phyloP scores from a whole-genome alignment of 75 land plant species.

The Pseudotsuga menziesii region DNA sequence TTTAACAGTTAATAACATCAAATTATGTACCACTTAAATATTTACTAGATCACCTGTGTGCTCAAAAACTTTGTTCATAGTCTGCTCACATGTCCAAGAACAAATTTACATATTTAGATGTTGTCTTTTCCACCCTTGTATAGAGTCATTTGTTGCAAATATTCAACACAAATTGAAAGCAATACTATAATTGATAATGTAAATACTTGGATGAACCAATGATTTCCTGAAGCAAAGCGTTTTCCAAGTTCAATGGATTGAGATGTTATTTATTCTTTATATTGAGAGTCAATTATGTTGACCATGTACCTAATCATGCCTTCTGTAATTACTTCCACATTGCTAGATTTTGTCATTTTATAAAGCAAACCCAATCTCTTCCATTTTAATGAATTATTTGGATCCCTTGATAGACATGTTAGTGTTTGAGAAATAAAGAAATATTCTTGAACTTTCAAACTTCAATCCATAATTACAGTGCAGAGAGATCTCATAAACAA shows the following conservation, averaged over 20 bases:
- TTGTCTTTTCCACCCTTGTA: constrained; percentile 2
- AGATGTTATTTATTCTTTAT: constrained; percentile 89
- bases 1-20: constrained; percentile 92
- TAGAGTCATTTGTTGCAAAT: not conserved
- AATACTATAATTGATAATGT: constrained; percentile 8
- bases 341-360: constrained; percentile 94
- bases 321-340: constrained; percentile 97
- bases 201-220: constrained; percentile 97
- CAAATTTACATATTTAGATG: not conserved
- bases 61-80: constrained; percentile 98
- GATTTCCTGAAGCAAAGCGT: constrained; percentile 95
- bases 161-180: not conserved
- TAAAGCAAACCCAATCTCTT: no score
- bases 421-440: no score
- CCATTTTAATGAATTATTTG: no score
- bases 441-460: no score
- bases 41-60: constrained; percentile 96
- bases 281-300: constrained; percentile 79
- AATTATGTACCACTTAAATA: constrained; percentile 83
- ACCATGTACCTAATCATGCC: constrained; percentile 97
- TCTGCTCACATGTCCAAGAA: constrained; percentile 39
- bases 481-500: no score
- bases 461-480: no score
- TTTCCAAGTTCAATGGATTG: constrained; percentile 95
- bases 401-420: no score